phyloP scores from a whole-genome alignment of 495 filamentous ascomycete genomes.

The Aspergillus incahuasiensis region DNA sequence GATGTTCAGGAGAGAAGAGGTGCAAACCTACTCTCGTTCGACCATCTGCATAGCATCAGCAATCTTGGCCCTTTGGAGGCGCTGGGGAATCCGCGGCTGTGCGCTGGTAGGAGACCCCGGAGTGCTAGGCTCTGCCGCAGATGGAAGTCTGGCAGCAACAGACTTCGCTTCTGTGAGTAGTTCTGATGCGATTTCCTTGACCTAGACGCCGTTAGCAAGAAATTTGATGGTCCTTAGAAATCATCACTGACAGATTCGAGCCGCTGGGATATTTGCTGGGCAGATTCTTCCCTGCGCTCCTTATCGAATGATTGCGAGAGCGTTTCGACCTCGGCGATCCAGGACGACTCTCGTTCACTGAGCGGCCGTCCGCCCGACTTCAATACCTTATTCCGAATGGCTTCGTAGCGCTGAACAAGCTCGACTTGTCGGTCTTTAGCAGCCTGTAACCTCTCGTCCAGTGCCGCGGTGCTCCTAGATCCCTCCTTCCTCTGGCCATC shows the following conservation, averaged over 20 bases:
- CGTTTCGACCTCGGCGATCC: constrained; percentile 57
- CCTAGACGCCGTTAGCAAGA: constrained; percentile 26
- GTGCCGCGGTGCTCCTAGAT: constrained; percentile 42
- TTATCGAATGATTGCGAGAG: constrained; percentile 37
- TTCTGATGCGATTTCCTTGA: constrained; percentile 44
- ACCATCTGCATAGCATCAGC: constrained; percentile 65
- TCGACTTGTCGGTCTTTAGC: constrained; percentile 55
- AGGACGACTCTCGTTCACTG: constrained; percentile 68
- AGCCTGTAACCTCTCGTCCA: constrained; percentile 56
- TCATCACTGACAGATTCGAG: constrained; percentile 33
- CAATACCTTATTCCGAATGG: constrained; percentile 55
- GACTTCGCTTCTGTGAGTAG: constrained; percentile 48
- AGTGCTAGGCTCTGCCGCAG: constrained; percentile 26
- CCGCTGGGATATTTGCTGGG: constrained; percentile 28
- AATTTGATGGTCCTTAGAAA: background rate
- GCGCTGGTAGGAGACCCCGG: constrained; percentile 26
- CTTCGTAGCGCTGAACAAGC: constrained; percentile 60
- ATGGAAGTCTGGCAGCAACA: constrained; percentile 26
- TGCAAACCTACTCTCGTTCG: constrained; percentile 55
- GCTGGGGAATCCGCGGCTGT: constrained; percentile 55
- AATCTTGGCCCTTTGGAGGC: constrained; percentile 63
- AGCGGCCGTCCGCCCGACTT: constrained; percentile 57
- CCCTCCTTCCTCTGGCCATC: constrained; percentile 37
- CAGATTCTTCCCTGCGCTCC: constrained; percentile 21
- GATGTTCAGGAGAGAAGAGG: background rate